Conservation (phyloP, 2,329 filamentous ascomycete species). For the Fusarium anguioides region DNA sequence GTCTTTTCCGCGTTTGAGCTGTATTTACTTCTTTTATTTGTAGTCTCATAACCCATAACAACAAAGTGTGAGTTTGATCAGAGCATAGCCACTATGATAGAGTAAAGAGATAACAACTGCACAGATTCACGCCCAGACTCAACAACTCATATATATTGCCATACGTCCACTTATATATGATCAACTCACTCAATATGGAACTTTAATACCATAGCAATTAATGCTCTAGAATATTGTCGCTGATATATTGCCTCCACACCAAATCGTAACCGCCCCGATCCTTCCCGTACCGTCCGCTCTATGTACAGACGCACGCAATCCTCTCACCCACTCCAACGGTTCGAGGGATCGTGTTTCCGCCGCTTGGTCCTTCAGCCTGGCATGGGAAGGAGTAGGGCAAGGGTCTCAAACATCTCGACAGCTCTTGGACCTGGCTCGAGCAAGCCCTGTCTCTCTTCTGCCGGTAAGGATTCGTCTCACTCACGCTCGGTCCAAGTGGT, state of each 20-base stretch:
- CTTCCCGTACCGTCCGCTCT: constrained; percentile 6
- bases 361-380: background rate
- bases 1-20: background rate
- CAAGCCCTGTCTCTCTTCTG: background rate
- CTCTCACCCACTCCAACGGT: constrained; percentile 20
- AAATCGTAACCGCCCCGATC: constrained; percentile 4
- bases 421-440: constrained; percentile 8
- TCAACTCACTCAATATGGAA: background rate
- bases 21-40: background rate
- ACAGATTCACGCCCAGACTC: background rate
- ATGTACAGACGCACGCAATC: constrained; percentile 6
- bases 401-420: constrained; percentile 13
- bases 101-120: background rate
- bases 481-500: constrained; percentile 15
- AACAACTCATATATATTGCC: background rate
- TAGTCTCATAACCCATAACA: background rate
- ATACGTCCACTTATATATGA: background rate
- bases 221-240: constrained; percentile 8
- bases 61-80: background rate
- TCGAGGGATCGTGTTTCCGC: constrained; percentile 18
- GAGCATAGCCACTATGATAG: background rate
- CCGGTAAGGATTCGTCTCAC: constrained; percentile 17
- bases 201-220: background rate
- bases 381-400: too few species aligned
- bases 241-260: constrained; percentile 12